Base-by-base conservation (phyloP, 805 yeast genomes). In the Pichia sporocuriosa region DNA sequence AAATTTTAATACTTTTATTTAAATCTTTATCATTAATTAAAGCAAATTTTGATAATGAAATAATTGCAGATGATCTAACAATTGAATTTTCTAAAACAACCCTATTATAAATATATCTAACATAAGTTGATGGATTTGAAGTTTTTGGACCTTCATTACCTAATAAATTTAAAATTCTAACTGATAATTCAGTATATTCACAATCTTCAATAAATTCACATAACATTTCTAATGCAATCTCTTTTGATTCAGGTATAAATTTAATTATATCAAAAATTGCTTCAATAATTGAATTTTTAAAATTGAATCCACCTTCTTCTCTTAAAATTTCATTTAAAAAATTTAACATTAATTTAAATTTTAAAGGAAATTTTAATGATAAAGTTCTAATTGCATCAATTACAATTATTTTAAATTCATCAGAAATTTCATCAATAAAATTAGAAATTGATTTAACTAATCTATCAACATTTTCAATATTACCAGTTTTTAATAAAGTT, bases 181-280 rank as follows among this genome's bases (percentile, higher is more conserved):
- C 95, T 22, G 94, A 78, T 47, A 93, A 77, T 65, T 88, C 96
- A 24, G 96, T 84, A 67, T 74, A 90, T 67, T 93, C 98, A 68
- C 97, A 93, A 70, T 93, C 98, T 66, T 93, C 98, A 55, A 93
- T 93, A 59, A 88, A 89, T 64, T 93, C 98, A 72, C 97, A 88
- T 54, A 93, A 72, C 62, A 82, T 82, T 66, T 84, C 87, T 56
- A 93, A 70, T 19, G 96, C 95, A 37, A 75, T 63, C 53, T 84
- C 93, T 56, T 85, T 77, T 12, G 94, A 86, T 49, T 72, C 79
- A 17, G 96, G 95, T 46, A 87, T 80, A 57, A 82, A 87, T 52
- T 83, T 81, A 53, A 93, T 85, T 63, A 93, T 73, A 61, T 90
- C 97, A 52, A 89, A 86, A 50, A 93, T 74, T 2, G 97, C 95